Evolutionary conservation across 2,329 filamentous ascomycete species (phyloP).

Genomic region (Dactylellina cionopaga): DNA sequence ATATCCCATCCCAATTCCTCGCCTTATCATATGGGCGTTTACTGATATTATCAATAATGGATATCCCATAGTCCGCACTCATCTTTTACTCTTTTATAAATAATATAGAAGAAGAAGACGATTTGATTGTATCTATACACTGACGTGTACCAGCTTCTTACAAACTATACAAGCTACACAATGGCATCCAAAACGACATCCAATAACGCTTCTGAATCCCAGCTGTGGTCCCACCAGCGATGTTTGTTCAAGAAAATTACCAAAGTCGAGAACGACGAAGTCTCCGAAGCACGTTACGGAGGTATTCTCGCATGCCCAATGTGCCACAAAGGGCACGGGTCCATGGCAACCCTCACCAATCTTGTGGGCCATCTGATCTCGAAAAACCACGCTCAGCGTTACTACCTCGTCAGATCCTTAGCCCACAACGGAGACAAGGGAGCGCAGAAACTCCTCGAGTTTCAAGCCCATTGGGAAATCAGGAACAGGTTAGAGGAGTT

Average conservation of each 20-base stretch:
- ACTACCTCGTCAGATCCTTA: slow-evolving; percentile 15
- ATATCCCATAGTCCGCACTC: no score
- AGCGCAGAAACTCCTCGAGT: slow-evolving; percentile 4
- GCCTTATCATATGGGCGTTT: no score
- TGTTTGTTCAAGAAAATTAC: slow-evolving; percentile 39
- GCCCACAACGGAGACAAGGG: background rate
- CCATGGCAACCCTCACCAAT: slow-evolving; percentile 21
- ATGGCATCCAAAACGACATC: background rate
- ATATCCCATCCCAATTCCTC: no score
- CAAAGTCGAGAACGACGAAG: slow-evolving; percentile 3
- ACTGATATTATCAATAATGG: no score
- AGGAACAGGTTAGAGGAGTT: slow-evolving; percentile 6
- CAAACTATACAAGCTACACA: no score
- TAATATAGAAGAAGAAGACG: no score
- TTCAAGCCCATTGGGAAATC: slow-evolving; percentile 14
- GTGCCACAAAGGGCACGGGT: slow-evolving; percentile 7
- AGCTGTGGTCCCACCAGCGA: slow-evolving; percentile 15
- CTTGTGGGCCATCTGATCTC: slow-evolving; percentile 10
- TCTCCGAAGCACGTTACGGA: slow-evolving; percentile 25
- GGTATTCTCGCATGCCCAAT: slow-evolving; percentile 23
- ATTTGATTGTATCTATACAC: no score
- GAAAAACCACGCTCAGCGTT: slow-evolving; percentile 12
- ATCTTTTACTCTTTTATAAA: no score
- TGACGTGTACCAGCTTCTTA: no score
- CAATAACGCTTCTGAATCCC: background rate